These are phyloP conservation scores for Eudorina sp. DNA, from an alignment of 139 green algal genomes.

Conservation along the genomic window DNA sequence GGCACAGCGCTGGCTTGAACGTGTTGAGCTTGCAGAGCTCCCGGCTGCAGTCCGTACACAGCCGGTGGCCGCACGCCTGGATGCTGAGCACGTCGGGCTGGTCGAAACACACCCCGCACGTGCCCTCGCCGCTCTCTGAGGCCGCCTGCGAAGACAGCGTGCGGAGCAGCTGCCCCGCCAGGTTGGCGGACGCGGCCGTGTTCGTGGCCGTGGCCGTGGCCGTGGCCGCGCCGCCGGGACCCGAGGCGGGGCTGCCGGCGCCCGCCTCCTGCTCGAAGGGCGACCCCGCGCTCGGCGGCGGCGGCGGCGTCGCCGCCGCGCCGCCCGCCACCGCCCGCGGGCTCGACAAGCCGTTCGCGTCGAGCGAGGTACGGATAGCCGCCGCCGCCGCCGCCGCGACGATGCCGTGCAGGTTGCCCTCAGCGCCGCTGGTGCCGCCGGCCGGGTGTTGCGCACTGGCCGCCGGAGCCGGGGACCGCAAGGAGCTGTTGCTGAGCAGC, in stretches of 20 bases:
- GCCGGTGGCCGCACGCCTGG: slow-evolving; percentile 24
- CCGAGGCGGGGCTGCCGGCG: too few relatives aligned
- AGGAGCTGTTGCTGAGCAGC: too few relatives aligned
- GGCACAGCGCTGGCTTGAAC: slow-evolving; percentile 64
- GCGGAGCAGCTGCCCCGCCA: slow-evolving; percentile 31
- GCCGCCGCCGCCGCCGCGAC: too few relatives aligned
- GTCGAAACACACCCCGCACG: slow-evolving; percentile 65
- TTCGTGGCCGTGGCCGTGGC: neutral
- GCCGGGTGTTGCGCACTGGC: too few relatives aligned
- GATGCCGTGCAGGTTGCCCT: neutral
- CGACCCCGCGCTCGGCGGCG: neutral
- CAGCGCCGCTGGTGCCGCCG: neutral
- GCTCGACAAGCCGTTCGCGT: too few relatives aligned
- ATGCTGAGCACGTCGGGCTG: slow-evolving; percentile 35
- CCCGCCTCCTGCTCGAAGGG: neutral
- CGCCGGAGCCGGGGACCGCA: too few relatives aligned
- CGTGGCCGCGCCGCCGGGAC: neutral
- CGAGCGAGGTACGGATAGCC: too few relatives aligned
- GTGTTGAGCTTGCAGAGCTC: slow-evolving; percentile 64
- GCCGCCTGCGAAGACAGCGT: slow-evolving; percentile 22
- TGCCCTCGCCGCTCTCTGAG: slow-evolving; percentile 31
- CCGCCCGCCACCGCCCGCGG: neutral
- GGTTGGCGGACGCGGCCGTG: neutral
- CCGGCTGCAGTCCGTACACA: slow-evolving; percentile 51
- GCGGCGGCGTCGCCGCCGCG: neutral